Evolutionary conservation across 1,284 basidiomycete genomes (phyloP).

Genomic region (Hemileia vastatrix): DNA sequence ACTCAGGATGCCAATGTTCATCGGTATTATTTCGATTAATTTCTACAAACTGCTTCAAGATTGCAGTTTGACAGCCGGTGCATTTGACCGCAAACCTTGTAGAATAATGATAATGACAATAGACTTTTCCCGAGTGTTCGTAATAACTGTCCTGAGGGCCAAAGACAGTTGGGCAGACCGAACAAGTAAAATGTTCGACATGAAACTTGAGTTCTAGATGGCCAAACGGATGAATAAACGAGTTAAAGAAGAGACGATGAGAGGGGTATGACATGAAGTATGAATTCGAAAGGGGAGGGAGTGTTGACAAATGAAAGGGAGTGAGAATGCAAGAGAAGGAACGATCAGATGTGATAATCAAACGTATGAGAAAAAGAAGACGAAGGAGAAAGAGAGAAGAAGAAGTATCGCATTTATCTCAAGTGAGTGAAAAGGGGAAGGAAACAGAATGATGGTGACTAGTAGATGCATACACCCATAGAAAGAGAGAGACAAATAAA

Average conservation of each 20-base stretch:
- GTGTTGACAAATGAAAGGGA: too few relatives aligned
- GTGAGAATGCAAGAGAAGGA: constrained; percentile 46
- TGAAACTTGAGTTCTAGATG: constrained; percentile 99
- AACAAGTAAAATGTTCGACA: constrained; percentile 99
- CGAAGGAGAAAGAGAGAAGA: too few relatives aligned
- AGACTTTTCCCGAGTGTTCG: constrained; percentile 91
- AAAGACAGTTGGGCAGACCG: constrained; percentile 87
- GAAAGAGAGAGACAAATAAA: neutral
- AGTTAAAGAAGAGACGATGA: too few relatives aligned
- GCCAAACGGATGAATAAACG: too few relatives aligned
- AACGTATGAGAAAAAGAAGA: too few relatives aligned
- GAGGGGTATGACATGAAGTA: too few relatives aligned
- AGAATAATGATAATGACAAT: constrained; percentile 35
- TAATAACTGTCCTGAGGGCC: constrained; percentile 98
- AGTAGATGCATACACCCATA: neutral
- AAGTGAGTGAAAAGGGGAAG: too few relatives aligned
- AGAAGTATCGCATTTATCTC: too few relatives aligned
- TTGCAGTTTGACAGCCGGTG: constrained; percentile 94
- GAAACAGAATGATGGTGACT: too few relatives aligned
- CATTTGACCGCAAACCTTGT: constrained; percentile 85
- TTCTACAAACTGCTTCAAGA: constrained; percentile 98
- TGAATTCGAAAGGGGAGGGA: too few relatives aligned
- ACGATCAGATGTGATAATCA: too few relatives aligned
- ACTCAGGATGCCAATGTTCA: constrained; percentile 99
- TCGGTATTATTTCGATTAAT: constrained; percentile 96